Evolutionary conservation across 805 yeast genomes (phyloP), one percentile per base, ranked within the genome.

Genomic region (Ogataea saltuana): DNA sequence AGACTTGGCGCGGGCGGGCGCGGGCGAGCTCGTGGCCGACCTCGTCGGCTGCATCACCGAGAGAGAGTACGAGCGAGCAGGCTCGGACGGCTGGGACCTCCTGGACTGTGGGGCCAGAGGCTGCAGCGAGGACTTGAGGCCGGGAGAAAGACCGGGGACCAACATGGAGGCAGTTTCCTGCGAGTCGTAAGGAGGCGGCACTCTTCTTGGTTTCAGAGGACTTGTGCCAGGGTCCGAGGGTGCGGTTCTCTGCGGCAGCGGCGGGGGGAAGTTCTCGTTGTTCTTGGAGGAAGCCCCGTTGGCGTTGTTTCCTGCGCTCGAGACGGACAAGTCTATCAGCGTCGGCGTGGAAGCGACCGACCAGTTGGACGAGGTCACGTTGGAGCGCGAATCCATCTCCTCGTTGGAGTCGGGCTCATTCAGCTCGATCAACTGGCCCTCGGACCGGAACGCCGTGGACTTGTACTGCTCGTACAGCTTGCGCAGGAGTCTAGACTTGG

Each of bases 391-490:
- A 26, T 41, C 44, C 12, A 20, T 17, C 3, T 35, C 51, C 30
- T 41, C 50, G n/a, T 23, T 44, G 15, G 49, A 39, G 23, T 49
- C 50, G 8, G 54, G 53, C 39, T 59, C 69, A 39, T 65, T 62
- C 30, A 65, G 47, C 31, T 65, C 68, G 9, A 63, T 58, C 35
- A 59, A 41, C 4, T 33, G 34, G 29, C 52, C 57, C 30, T 43
- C 34, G 22, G 48, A 50, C 23, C 29, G 37, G 3, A 37, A 50
- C 19, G 53, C 56, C 6, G 46, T 37, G 21, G 62, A 58, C 39
- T 82, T 78, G 49, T 78, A 80, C 37, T 70, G 75, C 27, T 76
- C 74, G 55, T 86, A 84, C 27, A 91, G 64, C 40, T 80, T 74
- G 31, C 74, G 70, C 13, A 80, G 69, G 43, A 90, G 63, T 31